Base-by-base conservation (phyloP, 805 yeast genomes). In the Saccharomycopsis fibuligera region DNA sequence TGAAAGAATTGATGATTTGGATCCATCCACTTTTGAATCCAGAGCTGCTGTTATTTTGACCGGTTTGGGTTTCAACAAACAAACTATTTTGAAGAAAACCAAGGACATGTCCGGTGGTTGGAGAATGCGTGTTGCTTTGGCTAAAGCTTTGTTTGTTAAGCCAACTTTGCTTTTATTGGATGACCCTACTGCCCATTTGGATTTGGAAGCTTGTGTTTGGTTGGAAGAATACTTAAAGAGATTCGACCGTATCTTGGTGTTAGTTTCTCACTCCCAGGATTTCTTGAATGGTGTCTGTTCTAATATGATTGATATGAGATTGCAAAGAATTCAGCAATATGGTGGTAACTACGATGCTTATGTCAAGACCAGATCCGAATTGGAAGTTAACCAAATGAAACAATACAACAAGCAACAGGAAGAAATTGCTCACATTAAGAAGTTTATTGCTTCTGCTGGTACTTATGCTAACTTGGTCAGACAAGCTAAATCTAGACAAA, bases 91-190 rank as follows among this genome's bases (percentile, higher is more conserved):
- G 65, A 93, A 93, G 78, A 84, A 83, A 72, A 93, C 99, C 62
- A 90, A 88, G 70, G 98, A 93, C 65, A 93, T 93, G 99, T 88
- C 97, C 64, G 99, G 99, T 79, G 99, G 99, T 67, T 93, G 99
- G 99, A 89, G 89, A 76, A 93, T 93, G 99, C 88, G 99, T 74
- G 99, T 93, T 54, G 98, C 99, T 40, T 76, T 93, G 55, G 96
- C 96, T 53, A 93, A 93, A 72, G 99, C 99, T 27, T 76, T 93
- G 60, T 93, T 93, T 75, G 98, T 93, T 58, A 91, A 93, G 75
- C 99, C 99, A 64, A 90, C 98, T 45, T 72, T 93, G 60, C 75
- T 93, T 63, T 73, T 93, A 60, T 80, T 93, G 67, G 99, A 93
- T 74, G 99, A 93, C 70, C 99, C 99, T 62, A 93, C 99, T 57